Evolutionary conservation across 208 protist species (phyloP), one percentile per base, ranked within the genome.

Genomic region (Trypanosoma vivax): DNA sequence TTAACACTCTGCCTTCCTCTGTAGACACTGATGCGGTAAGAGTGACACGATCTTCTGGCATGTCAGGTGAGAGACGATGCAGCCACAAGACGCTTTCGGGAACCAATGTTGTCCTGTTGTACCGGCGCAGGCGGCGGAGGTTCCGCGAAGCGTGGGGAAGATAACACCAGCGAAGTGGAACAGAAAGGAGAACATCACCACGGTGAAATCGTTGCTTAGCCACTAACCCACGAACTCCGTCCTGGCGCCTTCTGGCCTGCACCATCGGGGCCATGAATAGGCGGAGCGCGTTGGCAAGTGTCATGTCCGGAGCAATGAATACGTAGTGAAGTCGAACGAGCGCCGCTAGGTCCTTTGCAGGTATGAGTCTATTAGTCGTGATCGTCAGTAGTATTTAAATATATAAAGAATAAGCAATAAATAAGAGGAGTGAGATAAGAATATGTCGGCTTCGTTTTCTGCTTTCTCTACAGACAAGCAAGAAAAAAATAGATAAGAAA

Each of bases 161-260:
- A 59, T 74, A 88, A 59, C 70, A 88, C 53, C 67, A 80, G 9
- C 18, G 62, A 0, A 81, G 52, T 0, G 86, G 86, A 2, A 94
- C 46, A 2, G 72, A 70, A 0, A 90, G 29, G 1, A 90, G 30
- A 11, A 80, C 25, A 24, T 60, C 71, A 2, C 86, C 82, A 10
- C 60, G 51, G 14, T 39, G 16, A 9, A 89, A 50, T 9, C 53
- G 40, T 0, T 62, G 51, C 19, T 35, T 43, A 0, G 70, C 35
- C 13, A 83, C 72, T 2, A 93, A 16, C 10, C 86, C 82, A 28
- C 82, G 79, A 13, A 94, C 66, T 7, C 82, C 77, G 50, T 89
- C 76, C 21, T 19, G 33, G 0, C 49, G 30, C 3, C 77, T 59
- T 4, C 43, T 42, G 0, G 27, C 52, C 29, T 87, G 78, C 9